Evolutionary conservation across 257 asterid species (phyloP), one percentile per base, ranked within the genome.

Genomic region (Rauvolfia tetraphylla): DNA sequence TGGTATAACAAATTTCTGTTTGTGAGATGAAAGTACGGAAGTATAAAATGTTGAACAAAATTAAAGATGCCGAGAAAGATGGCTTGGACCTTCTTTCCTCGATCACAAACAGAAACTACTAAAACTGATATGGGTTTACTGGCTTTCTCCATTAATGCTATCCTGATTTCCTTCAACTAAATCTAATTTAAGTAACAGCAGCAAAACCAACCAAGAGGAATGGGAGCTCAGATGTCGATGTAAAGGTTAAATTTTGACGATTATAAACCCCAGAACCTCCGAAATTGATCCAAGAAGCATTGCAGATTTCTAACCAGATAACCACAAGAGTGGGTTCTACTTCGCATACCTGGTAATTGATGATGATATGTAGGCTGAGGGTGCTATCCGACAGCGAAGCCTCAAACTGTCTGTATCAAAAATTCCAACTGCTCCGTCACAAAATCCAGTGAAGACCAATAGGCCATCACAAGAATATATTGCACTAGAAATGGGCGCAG

Each of bases 361-460:
- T 25, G 96, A 27, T 46, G 98, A 72, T 75, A 91, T 78, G 76
- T 93, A 92, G 79, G 96, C 92, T 27, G 96, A 84, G 67, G 93
- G 89, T 44, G 97, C 93, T 76, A 93, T 85, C 58, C 94, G 85
- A 79, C 97, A 89, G 22, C 92, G 89, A 58, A 92, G 98, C 78
- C 81, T 81, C 61, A 93, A 82, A 80, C 76, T 84, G 49, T 90
- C 97, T 2, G 91, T 88, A 80, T 90, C 97, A 79, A 92, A 93
- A 71, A 93, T 82, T 71, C 97, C 98, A 67, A 93, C 87, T 75
- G 98, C 97, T 68, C 97, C 98, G 61, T 93, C 96, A 63, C 90
- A 83, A 79, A 92, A 93, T 82, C 97, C 97, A 57, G 96, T 85
- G 75, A 87, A 86, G 71, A 93, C 68, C 87, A 81, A 75, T 77